Conservation (phyloP, 1,139 yeast species). For the Pichia sp. region DNA sequence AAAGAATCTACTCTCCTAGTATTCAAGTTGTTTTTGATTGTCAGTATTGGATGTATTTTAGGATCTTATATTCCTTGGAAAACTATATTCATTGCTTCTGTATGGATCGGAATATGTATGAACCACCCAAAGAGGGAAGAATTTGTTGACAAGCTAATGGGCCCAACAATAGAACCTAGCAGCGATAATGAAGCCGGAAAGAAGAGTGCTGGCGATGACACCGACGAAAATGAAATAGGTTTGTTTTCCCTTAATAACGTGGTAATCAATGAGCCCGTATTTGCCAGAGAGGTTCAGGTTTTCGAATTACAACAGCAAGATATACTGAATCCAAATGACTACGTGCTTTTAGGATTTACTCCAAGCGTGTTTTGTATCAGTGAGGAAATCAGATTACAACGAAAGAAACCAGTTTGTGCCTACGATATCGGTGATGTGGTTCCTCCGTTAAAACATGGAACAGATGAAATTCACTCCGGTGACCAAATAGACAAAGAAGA, state of each 20-base stretch:
- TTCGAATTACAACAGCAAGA: conserved; percentile 71
- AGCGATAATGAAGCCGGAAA: not conserved
- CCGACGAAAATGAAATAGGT: not conserved
- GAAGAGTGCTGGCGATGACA: not conserved
- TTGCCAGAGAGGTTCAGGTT: conserved; percentile 59
- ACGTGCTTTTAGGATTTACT: conserved; percentile 52
- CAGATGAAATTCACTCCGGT: not conserved
- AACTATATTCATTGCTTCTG: conserved; percentile 46
- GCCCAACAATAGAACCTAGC: not conserved
- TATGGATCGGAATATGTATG: conserved; percentile 49
- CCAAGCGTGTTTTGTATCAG: conserved; percentile 47
- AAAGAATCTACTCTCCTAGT: conserved; percentile 54
- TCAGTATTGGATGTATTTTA: conserved; percentile 42
- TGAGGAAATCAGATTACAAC: conserved; percentile 50
- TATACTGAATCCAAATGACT: conserved; percentile 48
- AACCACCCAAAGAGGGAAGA: conserved; percentile 48
- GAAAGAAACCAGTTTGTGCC: conserved; percentile 66
- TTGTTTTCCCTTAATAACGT: conserved; percentile 3
- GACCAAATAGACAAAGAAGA: not conserved
- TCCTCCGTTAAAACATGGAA: conserved; percentile 44
- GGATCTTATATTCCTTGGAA: conserved; percentile 72
- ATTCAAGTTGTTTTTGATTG: conserved; percentile 31
- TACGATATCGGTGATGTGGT: conserved; percentile 48
- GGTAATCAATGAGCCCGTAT: conserved; percentile 65
- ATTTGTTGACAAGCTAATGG: conserved; percentile 24